These are phyloP conservation scores for Leccinum barrowsii DNA, from an alignment of 768 basidiomycete species.

Conservation along the genomic window DNA sequence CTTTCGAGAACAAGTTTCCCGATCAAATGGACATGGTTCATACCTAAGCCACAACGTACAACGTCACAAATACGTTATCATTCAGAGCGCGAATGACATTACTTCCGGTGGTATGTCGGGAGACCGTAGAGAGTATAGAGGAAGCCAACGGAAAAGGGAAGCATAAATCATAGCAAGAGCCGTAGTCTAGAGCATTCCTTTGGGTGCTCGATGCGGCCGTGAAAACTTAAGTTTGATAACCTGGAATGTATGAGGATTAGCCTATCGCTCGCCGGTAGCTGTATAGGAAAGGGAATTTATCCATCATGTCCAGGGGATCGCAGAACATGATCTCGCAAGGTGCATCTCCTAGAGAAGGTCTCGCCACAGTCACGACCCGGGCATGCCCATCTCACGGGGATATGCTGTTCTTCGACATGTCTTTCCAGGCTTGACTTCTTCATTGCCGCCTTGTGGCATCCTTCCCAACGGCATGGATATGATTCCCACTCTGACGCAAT, in stretches of 20 bases:
- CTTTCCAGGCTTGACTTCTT: too few species aligned
- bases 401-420: conserved; percentile 10
- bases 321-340: not conserved
- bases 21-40: not conserved
- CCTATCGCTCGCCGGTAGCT: not conserved
- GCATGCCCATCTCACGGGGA: conserved; percentile 13
- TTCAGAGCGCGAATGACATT: not conserved
- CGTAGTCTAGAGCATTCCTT: not conserved
- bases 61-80: not conserved
- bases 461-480: too few species aligned
- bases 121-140: not conserved
- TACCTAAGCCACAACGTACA: conserved; percentile 5
- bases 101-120: not conserved
- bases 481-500: too few species aligned
- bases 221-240: not conserved
- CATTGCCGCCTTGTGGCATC: too few species aligned
- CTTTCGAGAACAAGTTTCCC: not conserved
- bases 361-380: not conserved
- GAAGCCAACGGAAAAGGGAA: not conserved
- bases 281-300: not conserved
- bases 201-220: not conserved
- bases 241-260: not conserved
- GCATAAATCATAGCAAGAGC: not conserved
- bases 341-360: not conserved
- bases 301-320: not conserved